These are phyloP conservation scores for Pistacia integerrima DNA, from an alignment of 345 rosid species.

Conservation along the genomic window DNA sequence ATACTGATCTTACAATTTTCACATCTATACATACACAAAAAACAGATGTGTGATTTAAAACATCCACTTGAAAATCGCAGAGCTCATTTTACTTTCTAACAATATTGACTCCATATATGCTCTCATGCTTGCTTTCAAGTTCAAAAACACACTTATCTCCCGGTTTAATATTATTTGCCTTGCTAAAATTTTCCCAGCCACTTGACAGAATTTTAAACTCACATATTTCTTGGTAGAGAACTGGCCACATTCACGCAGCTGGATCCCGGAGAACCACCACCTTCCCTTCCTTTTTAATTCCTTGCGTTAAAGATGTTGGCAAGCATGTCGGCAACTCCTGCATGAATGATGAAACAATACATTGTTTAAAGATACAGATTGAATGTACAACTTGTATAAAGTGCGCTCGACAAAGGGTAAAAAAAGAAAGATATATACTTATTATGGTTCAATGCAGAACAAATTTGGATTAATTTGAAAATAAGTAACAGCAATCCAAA, in stretches of 20 bases:
- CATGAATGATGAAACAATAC: background rate
- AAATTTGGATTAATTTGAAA: background rate
- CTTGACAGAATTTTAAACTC: constrained; percentile 14
- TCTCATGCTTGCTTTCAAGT: constrained; percentile 7
- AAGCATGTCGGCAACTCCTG: constrained; percentile 37
- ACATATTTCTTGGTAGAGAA: constrained; percentile 28
- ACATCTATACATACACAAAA: background rate
- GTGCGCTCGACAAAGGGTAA: too few relatives aligned
- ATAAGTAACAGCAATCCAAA: background rate
- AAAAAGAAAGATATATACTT: background rate
- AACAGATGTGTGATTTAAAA: background rate
- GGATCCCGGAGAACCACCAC: constrained; percentile 39
- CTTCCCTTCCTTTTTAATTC: constrained; percentile 8
- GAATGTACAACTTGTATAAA: background rate
- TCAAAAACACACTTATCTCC: constrained; percentile 40
- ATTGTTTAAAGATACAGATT: background rate
- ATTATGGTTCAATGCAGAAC: background rate
- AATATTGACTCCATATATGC: constrained; percentile 20
- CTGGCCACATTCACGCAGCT: constrained; percentile 35
- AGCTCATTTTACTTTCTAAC: background rate
- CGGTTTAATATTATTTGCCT: constrained; percentile 28
- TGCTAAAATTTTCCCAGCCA: constrained; percentile 41
- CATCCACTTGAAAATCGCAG: background rate
- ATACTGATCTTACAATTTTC: background rate
- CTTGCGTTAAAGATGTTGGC: constrained; percentile 13